These are phyloP conservation scores for Botrytis tulipae DNA, from an alignment of 2,329 filamentous ascomycete species.

Conservation along the genomic window DNA sequence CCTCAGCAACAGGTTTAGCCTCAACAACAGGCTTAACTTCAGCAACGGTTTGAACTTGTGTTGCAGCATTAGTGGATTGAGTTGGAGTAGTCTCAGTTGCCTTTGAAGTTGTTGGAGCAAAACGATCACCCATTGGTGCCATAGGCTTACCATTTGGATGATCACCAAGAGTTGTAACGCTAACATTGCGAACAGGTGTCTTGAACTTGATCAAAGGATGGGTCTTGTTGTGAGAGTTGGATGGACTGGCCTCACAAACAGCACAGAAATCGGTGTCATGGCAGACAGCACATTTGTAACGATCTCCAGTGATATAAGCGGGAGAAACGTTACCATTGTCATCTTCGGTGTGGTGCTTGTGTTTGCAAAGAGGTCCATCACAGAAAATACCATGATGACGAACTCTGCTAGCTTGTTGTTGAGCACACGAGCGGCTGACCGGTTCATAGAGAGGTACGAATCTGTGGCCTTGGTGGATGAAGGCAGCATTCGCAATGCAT, in stretches of 20 bases:
- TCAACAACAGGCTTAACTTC: conserved; percentile 65
- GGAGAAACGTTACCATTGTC: conserved; percentile 46
- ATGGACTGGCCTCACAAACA: conserved; percentile 84
- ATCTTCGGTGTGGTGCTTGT: conserved; percentile 34
- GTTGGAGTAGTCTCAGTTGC: conserved; percentile 51
- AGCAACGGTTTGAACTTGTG: conserved; percentile 69
- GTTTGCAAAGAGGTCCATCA: conserved; percentile 83
- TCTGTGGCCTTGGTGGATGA: conserved; percentile 77
- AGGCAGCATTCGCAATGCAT: conserved; percentile 66
- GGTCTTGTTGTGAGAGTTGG: conserved; percentile 86
- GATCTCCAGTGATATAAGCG: conserved; percentile 79
- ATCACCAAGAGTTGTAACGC: conserved; percentile 80
- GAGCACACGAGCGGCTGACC: conserved; percentile 46
- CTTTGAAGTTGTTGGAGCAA: conserved; percentile 45
- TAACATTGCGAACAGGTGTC: conserved; percentile 84
- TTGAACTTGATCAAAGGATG: conserved; percentile 97
- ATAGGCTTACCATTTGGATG: conserved; percentile 64
- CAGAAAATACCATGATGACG: conserved; percentile 87
- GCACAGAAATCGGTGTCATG: conserved; percentile 94
- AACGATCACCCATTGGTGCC: conserved; percentile 69
- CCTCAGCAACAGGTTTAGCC: conserved; percentile 41
- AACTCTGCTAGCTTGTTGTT: conserved; percentile 45
- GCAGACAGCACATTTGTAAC: conserved; percentile 97
- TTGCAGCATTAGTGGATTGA: conserved; percentile 51
- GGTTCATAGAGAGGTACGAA: conserved; percentile 86